These are phyloP conservation scores for Ramaria rubella DNA, from an alignment of 768 basidiomycete species.

Conservation along the genomic window DNA sequence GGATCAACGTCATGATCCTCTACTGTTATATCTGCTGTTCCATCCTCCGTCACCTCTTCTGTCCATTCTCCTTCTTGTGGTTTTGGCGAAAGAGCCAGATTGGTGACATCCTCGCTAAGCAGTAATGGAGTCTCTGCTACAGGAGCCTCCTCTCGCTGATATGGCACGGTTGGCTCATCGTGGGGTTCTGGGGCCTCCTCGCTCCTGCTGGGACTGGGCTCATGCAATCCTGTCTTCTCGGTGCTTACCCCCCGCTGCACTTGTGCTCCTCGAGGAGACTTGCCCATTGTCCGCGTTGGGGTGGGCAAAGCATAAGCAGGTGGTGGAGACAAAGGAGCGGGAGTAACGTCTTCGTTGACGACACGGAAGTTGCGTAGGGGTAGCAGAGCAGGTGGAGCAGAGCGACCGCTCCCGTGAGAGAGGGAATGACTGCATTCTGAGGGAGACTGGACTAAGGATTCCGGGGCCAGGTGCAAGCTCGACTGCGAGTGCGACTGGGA, in stretches of 20 bases:
- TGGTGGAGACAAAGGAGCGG: background rate
- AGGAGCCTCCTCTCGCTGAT: too few species aligned
- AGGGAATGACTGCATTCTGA: background rate
- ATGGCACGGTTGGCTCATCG: background rate
- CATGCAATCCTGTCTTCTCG: background rate
- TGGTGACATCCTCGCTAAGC: too few species aligned
- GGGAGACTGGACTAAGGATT: background rate
- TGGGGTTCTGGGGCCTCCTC: background rate
- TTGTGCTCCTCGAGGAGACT: background rate
- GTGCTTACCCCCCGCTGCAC: background rate
- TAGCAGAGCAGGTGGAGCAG: background rate
- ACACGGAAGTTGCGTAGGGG: background rate
- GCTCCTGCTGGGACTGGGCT: background rate
- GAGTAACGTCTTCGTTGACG: conserved; percentile 4
- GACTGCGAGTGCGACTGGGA: background rate
- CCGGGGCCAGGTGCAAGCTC: background rate
- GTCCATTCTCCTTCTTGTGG: background rate
- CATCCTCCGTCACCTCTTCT: background rate
- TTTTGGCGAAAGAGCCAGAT: too few species aligned
- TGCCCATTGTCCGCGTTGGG: background rate
- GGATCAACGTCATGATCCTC: background rate
- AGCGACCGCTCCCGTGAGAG: background rate
- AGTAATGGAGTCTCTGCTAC: too few species aligned
- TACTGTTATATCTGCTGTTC: background rate
- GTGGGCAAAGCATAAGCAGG: conserved; percentile 6